Percentiles rank a stretch among this genome's conserved stretches.
These are phyloP conservation scores for Omphalea diandra DNA, from an alignment of 441 rosid species.

Conservation along the genomic window DNA sequence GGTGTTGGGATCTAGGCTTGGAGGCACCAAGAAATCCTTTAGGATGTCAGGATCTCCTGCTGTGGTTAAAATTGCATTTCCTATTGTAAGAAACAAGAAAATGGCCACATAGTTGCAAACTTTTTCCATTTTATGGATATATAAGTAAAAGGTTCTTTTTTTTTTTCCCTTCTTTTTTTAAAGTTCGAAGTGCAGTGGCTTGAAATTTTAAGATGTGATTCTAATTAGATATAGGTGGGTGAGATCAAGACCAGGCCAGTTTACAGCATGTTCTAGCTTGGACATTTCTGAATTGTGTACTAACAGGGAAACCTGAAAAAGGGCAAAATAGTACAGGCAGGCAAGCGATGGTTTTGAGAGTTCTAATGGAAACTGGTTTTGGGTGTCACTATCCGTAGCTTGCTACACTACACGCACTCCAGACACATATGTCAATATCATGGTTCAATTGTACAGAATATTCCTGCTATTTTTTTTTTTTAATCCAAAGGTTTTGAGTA, in stretches of 20 bases:
- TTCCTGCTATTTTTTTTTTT: no score
- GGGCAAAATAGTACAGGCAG: neutral
- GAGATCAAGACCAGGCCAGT: neutral
- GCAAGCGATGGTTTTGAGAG: constrained; percentile 12
- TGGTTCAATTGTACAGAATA: no score
- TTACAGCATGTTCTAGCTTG: neutral
- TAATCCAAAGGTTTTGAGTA: no score
- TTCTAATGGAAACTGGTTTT: neutral
- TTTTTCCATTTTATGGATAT: constrained; percentile 6
- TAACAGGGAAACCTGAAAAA: neutral
- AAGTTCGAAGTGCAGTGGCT: neutral
- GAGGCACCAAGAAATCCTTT: constrained; percentile 26
- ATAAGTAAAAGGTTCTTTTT: neutral
- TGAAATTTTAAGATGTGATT: neutral
- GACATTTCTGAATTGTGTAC: neutral
- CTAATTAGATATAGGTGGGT: neutral
- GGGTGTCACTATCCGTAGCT: neutral
- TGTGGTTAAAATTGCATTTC: neutral
- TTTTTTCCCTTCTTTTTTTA: no score
- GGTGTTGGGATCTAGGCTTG: constrained; percentile 11
- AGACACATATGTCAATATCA: no score
- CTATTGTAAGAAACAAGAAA: neutral
- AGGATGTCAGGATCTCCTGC: constrained; percentile 31
- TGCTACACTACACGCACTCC: no score
- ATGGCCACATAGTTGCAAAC: neutral